These are phyloP conservation scores for Mycena polygramma DNA, from an alignment of 768 basidiomycete genomes.

Conservation along the genomic window DNA sequence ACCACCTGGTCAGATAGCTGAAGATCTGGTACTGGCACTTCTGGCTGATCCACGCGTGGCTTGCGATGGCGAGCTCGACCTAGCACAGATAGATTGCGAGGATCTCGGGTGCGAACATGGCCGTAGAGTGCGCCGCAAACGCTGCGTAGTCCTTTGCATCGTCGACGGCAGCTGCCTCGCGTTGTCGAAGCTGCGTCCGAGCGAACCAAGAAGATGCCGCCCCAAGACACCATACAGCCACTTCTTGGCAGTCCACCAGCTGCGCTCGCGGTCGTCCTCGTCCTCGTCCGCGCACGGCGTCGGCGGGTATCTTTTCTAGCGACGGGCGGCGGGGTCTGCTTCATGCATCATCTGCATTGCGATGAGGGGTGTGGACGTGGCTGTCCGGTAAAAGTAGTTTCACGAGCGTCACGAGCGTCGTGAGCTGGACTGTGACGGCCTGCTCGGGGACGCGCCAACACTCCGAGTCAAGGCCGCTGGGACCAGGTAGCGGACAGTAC, in stretches of 20 bases:
- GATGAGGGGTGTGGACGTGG: no score
- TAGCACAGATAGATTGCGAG: constrained; percentile 81
- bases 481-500: no score
- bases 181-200: constrained; percentile 75
- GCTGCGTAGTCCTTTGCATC: constrained; percentile 75
- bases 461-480: no score
- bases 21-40: constrained; percentile 90
- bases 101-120: constrained; percentile 88
- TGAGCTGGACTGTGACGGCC: no score
- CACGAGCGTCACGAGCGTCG: no score
- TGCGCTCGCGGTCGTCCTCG: constrained; percentile 80
- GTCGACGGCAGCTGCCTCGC: constrained; percentile 86
- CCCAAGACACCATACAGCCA: constrained; percentile 91
- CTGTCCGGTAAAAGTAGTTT: no score
- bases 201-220: constrained; percentile 79
- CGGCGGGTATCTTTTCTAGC: constrained; percentile 74
- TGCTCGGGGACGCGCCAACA: no score
- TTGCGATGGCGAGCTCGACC: constrained; percentile 80
- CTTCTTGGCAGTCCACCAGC: constrained; percentile 94
- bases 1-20: constrained; percentile 92
- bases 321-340: no score
- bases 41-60: constrained; percentile 83
- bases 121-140: constrained; percentile 85
- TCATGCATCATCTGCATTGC: no score
- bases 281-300: constrained; percentile 77